These are phyloP conservation scores for Piper longum DNA, from an alignment of 164 flowering plant species.

Conservation along the genomic window DNA sequence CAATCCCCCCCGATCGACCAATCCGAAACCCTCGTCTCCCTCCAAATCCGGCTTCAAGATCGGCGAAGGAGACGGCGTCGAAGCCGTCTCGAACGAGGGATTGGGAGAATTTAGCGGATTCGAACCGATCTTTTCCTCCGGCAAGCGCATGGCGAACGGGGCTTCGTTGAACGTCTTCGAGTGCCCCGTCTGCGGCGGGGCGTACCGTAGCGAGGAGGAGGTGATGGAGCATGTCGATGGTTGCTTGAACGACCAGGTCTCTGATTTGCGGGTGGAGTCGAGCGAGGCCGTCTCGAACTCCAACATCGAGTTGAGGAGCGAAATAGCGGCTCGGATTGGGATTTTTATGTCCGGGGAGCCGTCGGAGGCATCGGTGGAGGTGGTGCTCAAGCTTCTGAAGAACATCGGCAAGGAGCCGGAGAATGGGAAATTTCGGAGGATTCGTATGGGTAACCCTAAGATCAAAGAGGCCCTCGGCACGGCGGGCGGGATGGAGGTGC, in stretches of 20 bases:
- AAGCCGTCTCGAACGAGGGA: background rate
- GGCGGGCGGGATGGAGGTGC: slow-evolving; percentile 66
- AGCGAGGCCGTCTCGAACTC: background rate
- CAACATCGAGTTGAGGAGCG: slow-evolving; percentile 11
- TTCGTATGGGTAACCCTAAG: slow-evolving; percentile 81
- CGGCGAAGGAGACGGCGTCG: background rate
- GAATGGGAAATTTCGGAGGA: slow-evolving; percentile 68
- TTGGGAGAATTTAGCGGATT: slow-evolving; percentile 61
- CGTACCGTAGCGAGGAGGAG: slow-evolving; percentile 54
- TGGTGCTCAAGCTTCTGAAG: slow-evolving; percentile 51
- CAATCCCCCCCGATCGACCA: background rate
- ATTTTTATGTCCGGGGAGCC: slow-evolving; percentile 56
- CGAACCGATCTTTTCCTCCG: slow-evolving; percentile 46
- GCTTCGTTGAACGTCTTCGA: slow-evolving; percentile 41
- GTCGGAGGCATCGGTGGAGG: slow-evolving; percentile 48
- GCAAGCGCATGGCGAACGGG: slow-evolving; percentile 43
- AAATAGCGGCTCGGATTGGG: slow-evolving; percentile 31
- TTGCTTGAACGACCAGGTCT: slow-evolving; percentile 26
- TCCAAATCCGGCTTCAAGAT: slow-evolving; percentile 1
- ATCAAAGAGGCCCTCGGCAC: slow-evolving; percentile 65
- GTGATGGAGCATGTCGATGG: slow-evolving; percentile 56
- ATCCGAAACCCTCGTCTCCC: background rate
- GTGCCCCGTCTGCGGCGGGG: slow-evolving; percentile 60
- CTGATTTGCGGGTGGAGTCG: slow-evolving; percentile 3
- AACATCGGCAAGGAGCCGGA: slow-evolving; percentile 65